A percentile compares a stretch with the other conserved stretches of the same genome.
Conservation (phyloP, 169 alveolate genomes). For the Cyclospora cayetanensis region DNA sequence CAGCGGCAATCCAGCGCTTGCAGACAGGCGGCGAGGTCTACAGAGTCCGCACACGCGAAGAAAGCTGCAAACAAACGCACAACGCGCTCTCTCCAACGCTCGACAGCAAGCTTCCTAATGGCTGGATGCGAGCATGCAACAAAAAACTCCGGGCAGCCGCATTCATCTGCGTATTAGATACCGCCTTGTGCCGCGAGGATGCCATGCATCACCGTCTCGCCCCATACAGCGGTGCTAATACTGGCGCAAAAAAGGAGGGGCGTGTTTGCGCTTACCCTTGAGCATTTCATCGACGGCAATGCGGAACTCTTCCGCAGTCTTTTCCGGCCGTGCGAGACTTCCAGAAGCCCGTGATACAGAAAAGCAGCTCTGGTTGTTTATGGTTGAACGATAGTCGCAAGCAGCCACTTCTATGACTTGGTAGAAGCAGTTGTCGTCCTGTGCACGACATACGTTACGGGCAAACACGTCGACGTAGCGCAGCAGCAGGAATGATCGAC, state of each 20-base stretch:
- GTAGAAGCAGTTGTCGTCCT: constrained; percentile 70
- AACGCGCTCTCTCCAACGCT: background rate
- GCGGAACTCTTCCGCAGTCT: constrained; percentile 54
- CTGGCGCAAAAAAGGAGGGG: background rate
- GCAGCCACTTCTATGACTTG: constrained; percentile 66
- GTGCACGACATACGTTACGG: no score
- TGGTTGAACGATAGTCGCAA: constrained; percentile 54
- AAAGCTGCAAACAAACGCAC: constrained; percentile 18
- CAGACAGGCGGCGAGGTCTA: constrained; percentile 42
- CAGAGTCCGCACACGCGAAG: constrained; percentile 38
- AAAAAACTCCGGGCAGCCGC: background rate
- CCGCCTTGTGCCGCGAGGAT: background rate
- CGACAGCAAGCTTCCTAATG: background rate
- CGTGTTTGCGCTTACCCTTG: background rate
- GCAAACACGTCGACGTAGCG: no score
- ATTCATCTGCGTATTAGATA: background rate
- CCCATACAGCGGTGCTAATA: background rate
- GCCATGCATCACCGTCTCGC: background rate
- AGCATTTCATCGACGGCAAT: constrained; percentile 44
- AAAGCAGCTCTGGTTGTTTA: constrained; percentile 60
- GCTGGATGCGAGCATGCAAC: background rate
- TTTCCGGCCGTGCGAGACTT: background rate
- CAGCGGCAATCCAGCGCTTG: constrained; percentile 58
- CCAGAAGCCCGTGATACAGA: constrained; percentile 36
- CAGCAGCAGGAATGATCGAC: no score